Percentiles rank a stretch among this genome's conserved stretches.
phyloP scores from a whole-genome alignment of 148 eudicot species.

The Chenopodium quinoa region DNA sequence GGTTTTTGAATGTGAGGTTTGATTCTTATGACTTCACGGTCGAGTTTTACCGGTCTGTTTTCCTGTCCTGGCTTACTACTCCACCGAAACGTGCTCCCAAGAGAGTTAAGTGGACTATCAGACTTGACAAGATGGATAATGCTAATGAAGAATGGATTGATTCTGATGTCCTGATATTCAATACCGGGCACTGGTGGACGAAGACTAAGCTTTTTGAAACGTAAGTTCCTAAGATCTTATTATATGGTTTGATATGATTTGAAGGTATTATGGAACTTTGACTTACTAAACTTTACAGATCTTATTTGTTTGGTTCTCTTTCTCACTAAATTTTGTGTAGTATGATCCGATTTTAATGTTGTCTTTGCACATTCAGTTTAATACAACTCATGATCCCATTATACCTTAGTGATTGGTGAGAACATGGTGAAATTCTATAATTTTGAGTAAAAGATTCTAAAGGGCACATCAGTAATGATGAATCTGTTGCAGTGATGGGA shows the following conservation, averaged over 20 bases:
- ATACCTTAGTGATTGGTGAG: background rate
- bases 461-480: background rate
- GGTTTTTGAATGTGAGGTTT: constrained; percentile 74
- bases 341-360: background rate
- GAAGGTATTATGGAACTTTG: background rate
- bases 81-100: constrained; percentile 67
- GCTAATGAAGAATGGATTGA: constrained; percentile 62
- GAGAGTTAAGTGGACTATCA: constrained; percentile 65
- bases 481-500: too few species aligned
- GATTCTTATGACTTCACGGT: constrained; percentile 59
- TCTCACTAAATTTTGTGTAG: background rate
- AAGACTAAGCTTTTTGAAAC: constrained; percentile 76
- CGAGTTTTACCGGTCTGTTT: constrained; percentile 85
- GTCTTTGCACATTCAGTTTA: background rate
- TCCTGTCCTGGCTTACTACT: constrained; percentile 51
- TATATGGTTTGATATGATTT: background rate
- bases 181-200: constrained; percentile 98
- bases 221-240: constrained; percentile 45
- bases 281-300: background rate
- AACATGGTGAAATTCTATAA: background rate
- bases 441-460: background rate
- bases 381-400: background rate
- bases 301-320: background rate
- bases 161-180: constrained; percentile 76
- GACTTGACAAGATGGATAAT: constrained; percentile 77